A percentile compares a stretch with the other conserved stretches of the same genome.
Conservation (phyloP, 441 rosid species). For the Gossypium laxum region DNA sequence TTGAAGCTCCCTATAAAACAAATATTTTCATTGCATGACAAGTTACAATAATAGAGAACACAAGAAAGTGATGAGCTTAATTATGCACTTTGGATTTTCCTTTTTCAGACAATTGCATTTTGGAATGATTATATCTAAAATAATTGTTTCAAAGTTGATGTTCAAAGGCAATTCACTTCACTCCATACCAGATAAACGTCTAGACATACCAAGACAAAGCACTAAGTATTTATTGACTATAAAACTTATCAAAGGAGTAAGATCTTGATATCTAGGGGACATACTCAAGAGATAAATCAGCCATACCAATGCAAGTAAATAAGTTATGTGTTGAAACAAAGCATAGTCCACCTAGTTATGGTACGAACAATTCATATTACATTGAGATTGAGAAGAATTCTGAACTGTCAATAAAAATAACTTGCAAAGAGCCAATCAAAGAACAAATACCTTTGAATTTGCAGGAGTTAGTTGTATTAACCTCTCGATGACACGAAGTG, state of each 20-base stretch:
- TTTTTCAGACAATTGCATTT: not conserved
- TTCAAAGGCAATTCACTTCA: not conserved
- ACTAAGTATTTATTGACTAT: not conserved
- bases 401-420: slow-evolving; percentile 12
- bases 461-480: slow-evolving; percentile 67
- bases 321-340: not conserved
- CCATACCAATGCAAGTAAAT: not conserved
- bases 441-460: slow-evolving; percentile 52
- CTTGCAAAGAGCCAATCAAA: not conserved
- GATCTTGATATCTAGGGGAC: not conserved
- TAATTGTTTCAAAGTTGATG: not conserved
- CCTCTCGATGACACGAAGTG: slow-evolving; percentile 62
- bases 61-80: not conserved
- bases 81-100: not conserved
- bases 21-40: not conserved
- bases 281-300: not conserved
- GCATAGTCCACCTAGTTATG: not conserved
- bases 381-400: not conserved
- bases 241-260: not conserved
- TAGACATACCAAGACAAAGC: not conserved
- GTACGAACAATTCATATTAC: not conserved
- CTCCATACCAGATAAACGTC: not conserved
- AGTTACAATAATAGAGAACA: not conserved
- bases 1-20: not conserved
- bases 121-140: not conserved